Evolutionary conservation across 768 basidiomycete species (phyloP).

Genomic region (Podaxis sp.): DNA sequence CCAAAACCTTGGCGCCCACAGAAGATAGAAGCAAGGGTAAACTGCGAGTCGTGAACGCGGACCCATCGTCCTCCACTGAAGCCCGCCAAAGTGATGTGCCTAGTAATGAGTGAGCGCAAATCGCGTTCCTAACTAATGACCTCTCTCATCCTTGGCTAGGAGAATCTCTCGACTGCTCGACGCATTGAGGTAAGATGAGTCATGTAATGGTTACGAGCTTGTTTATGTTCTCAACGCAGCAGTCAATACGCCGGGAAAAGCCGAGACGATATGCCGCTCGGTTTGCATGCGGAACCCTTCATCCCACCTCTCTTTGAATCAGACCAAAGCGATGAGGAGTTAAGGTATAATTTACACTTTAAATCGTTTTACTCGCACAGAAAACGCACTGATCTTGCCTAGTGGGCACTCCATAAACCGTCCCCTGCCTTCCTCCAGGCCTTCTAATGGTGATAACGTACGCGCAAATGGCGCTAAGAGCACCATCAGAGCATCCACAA

Average conservation of each 20-base stretch:
- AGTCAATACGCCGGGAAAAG: neutral
- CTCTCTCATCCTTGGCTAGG: neutral
- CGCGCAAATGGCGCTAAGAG: neutral
- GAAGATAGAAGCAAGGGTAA: neutral
- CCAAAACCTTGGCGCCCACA: neutral
- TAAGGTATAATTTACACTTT: neutral
- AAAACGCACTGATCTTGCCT: too few relatives aligned
- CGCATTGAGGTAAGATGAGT: neutral
- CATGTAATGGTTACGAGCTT: too few relatives aligned
- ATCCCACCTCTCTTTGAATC: neutral
- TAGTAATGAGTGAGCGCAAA: neutral
- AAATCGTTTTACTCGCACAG: too few relatives aligned
- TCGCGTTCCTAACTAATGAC: too few relatives aligned
- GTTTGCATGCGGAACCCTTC: neutral
- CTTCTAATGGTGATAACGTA: neutral
- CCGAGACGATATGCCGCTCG: neutral
- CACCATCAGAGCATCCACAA: neutral
- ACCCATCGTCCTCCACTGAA: neutral
- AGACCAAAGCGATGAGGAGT: neutral
- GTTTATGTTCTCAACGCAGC: neutral
- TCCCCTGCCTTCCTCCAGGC: neutral
- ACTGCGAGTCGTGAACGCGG: neutral
- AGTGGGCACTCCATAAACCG: neutral
- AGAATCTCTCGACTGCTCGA: neutral
- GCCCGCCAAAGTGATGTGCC: neutral